Evolutionary conservation across 2,329 filamentous ascomycete genomes (phyloP).

Genomic region (Penicillium fuscoglaucum): DNA sequence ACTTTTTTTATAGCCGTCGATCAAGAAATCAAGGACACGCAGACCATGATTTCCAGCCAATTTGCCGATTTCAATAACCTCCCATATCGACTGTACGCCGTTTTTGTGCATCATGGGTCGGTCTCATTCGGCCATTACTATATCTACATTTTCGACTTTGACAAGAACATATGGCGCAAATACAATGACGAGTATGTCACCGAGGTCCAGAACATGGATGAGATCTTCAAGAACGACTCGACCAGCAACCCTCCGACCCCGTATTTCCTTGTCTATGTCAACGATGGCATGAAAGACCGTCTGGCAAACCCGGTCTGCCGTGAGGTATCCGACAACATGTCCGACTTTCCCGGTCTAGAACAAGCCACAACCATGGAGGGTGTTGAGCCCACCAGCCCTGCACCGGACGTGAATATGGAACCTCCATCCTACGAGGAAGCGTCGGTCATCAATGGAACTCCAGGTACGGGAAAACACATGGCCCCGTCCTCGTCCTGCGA

Average conservation of each 20-base stretch:
- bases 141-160: conserved; percentile 93
- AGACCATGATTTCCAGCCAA: conserved; percentile 54
- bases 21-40: conserved; percentile 51
- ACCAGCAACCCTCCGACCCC: conserved; percentile 68
- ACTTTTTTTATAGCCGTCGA: conserved; percentile 30
- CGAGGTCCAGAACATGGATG: conserved; percentile 61
- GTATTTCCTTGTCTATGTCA: conserved; percentile 82
- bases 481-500: neutral
- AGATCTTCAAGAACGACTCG: conserved; percentile 69
- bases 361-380: conserved; percentile 20
- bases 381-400: conserved; percentile 11
- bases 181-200: conserved; percentile 89
- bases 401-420: conserved; percentile 31
- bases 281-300: conserved; percentile 62
- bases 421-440: conserved; percentile 33
- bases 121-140: conserved; percentile 85
- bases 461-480: conserved; percentile 9
- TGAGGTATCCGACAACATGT: conserved; percentile 34
- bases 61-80: conserved; percentile 65
- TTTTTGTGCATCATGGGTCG: conserved; percentile 79
- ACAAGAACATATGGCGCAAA: conserved; percentile 77
- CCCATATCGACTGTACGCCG: conserved; percentile 81
- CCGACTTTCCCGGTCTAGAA: conserved; percentile 5
- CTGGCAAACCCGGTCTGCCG: conserved; percentile 60
- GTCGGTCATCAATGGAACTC: conserved; percentile 13